Conservation (phyloP, 2,329 filamentous ascomycete genomes). For the Aphanoascus verrucosus region DNA sequence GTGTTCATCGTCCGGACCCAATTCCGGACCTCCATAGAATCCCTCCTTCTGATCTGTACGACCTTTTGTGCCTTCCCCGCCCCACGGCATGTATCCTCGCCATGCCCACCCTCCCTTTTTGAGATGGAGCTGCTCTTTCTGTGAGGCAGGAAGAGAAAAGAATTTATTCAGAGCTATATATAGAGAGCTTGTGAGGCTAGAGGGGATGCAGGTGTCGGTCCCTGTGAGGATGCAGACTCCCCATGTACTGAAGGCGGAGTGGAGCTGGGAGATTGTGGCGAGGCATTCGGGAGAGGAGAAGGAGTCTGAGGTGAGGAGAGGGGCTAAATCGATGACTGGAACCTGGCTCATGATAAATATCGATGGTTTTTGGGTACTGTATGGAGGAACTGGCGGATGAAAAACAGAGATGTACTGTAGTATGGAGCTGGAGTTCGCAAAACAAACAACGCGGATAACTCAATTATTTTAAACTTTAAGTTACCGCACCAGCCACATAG, state of each 20-base stretch:
- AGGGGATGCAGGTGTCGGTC: constrained; percentile 7
- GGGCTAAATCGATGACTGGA: constrained; percentile 5
- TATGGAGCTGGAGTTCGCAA: too few species aligned
- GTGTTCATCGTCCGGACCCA: constrained; percentile 1
- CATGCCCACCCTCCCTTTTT: constrained; percentile 2
- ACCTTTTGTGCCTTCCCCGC: constrained; percentile 10
- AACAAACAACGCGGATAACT: too few species aligned
- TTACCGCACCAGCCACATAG: too few species aligned
- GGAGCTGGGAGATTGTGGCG: constrained; percentile 5
- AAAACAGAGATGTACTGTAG: too few species aligned
- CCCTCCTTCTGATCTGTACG: constrained; percentile 11
- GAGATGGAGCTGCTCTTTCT: constrained; percentile 7
- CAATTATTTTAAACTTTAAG: too few species aligned
- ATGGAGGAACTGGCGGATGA: too few species aligned
- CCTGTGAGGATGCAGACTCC: constrained; percentile 7
- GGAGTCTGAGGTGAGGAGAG: constrained; percentile 8
- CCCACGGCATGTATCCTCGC: constrained; percentile 11
- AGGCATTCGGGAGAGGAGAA: constrained; percentile 6
- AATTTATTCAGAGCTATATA: constrained; percentile 3
- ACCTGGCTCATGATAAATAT: constrained; percentile 1
- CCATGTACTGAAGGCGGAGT: constrained; percentile 6
- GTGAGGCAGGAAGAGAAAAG: not conserved
- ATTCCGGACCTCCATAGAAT: constrained; percentile 11
- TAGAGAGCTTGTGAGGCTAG: constrained; percentile 2
- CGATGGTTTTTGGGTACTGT: too few species aligned